Conservation (phyloP, 2,329 filamentous ascomycete genomes). For the Curvularia sp. region DNA sequence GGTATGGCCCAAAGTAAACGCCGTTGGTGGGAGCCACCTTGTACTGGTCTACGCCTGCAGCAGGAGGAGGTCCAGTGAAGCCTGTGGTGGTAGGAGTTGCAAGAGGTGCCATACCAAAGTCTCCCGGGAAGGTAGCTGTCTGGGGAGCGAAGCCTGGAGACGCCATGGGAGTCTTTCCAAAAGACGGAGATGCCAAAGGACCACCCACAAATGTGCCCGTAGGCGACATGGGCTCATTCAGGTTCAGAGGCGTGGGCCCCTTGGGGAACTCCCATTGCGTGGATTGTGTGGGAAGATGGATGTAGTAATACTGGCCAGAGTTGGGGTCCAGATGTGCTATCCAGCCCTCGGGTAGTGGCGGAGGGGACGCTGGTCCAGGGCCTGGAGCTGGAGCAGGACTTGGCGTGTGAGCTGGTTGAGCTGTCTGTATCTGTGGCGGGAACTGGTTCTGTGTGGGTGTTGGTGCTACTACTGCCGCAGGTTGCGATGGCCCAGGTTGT, state of each 20-base stretch:
- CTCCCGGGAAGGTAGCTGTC: slow-evolving; percentile 83
- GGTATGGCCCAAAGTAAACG: slow-evolving; percentile 96
- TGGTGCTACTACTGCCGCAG: slow-evolving; percentile 42
- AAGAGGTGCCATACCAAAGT: slow-evolving; percentile 78
- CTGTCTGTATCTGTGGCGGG: slow-evolving; percentile 32
- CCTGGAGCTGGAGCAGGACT: slow-evolving; percentile 62
- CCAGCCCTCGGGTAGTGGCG: slow-evolving; percentile 95
- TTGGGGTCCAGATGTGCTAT: slow-evolving; percentile 95
- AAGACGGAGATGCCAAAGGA: slow-evolving; percentile 54
- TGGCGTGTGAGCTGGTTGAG: slow-evolving; percentile 43
- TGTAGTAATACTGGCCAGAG: slow-evolving; percentile 98
- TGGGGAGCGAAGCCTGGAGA: slow-evolving; percentile 86
- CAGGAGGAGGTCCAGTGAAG: slow-evolving; percentile 87
- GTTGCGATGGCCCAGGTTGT: slow-evolving; percentile 53
- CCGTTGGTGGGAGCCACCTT: slow-evolving; percentile 92
- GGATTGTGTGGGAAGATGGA: slow-evolving; percentile 90
- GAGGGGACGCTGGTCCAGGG: slow-evolving; percentile 79
- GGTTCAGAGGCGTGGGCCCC: slow-evolving; percentile 85
- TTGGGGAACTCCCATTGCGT: slow-evolving; percentile 99
- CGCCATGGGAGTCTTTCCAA: slow-evolving; percentile 68
- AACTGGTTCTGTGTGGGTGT: slow-evolving; percentile 40
- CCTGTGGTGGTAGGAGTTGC: slow-evolving; percentile 79
- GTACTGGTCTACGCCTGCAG: slow-evolving; percentile 90
- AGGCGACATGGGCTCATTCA: slow-evolving; percentile 86
- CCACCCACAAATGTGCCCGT: slow-evolving; percentile 60